These are phyloP conservation scores for Polyporus tsugae DNA, from an alignment of 1,284 basidiomycete genomes.

Conservation along the genomic window DNA sequence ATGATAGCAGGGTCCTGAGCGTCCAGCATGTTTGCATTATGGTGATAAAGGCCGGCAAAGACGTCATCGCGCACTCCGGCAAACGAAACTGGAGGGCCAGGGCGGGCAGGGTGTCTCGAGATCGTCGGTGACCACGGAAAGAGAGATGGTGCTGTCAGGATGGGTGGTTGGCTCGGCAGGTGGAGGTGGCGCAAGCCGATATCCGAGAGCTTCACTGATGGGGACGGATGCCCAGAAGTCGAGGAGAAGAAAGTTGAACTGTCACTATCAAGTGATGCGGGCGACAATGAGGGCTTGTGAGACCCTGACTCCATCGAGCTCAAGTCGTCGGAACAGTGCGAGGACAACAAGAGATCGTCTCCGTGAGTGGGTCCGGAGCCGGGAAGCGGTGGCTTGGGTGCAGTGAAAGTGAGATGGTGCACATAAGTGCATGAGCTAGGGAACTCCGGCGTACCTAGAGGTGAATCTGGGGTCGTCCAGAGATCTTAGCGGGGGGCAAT, in stretches of 20 bases:
- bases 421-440: conserved; percentile 28
- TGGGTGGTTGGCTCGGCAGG: conserved; percentile 21
- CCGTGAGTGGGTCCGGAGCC: conserved; percentile 58
- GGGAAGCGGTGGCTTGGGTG: conserved; percentile 49
- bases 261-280: conserved; percentile 43
- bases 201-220: conserved; percentile 30
- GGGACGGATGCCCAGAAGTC: conserved; percentile 34
- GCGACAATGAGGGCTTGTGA: conserved; percentile 45
- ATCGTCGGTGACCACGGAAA: too few species aligned
- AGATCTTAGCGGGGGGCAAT: too few species aligned
- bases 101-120: conserved; percentile 54
- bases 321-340: conserved; percentile 78
- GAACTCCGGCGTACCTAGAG: not conserved
- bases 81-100: too few species aligned
- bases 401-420: conserved; percentile 49
- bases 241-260: conserved; percentile 40
- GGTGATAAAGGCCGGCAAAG: conserved; percentile 58
- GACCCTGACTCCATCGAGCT: conserved; percentile 52
- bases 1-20: conserved; percentile 58
- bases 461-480: conserved; percentile 33
- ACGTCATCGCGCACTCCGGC: conserved; percentile 52
- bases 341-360: conserved; percentile 72
- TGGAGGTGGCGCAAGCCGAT: conserved; percentile 23
- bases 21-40: conserved; percentile 60
- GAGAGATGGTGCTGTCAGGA: too few species aligned